Evolutionary conservation across 106 monocot species (phyloP).

Genomic region (Apostasia shenzhenica): DNA sequence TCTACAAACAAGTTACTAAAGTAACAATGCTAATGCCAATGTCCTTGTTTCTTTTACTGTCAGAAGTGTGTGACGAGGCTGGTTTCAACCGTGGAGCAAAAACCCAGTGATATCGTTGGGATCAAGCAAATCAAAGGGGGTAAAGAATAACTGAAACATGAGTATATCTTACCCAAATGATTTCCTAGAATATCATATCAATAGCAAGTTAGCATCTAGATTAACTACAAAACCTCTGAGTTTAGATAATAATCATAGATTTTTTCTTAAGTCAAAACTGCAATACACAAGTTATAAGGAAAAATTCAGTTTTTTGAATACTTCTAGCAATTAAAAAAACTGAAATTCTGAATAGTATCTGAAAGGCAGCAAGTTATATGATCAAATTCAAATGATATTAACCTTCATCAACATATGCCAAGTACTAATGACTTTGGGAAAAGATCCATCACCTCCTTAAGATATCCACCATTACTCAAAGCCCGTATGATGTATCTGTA

Average conservation of each 20-base stretch:
- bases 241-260: background rate
- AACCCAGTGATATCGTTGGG: too few relatives aligned
- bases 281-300: background rate
- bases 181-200: background rate
- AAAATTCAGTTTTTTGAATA: background rate
- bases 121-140: too few relatives aligned
- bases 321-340: background rate
- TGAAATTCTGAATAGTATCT: background rate
- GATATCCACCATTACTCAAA: constrained; percentile 61
- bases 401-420: background rate
- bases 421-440: constrained; percentile 1
- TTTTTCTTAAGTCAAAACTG: background rate
- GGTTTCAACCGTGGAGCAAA: too few relatives aligned
- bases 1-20: too few relatives aligned
- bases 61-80: too few relatives aligned
- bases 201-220: background rate
- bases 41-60: too few relatives aligned
- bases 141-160: too few relatives aligned
- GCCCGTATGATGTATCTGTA: constrained; percentile 58
- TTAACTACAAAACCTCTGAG: background rate
- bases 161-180: background rate
- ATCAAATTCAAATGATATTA: background rate
- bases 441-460: constrained; percentile 54
- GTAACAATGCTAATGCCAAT: too few relatives aligned
- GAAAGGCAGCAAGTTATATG: background rate